Percentiles rank a stretch among this genome's conserved stretches.
These are phyloP conservation scores for Inonotus hispidus DNA, from an alignment of 1,284 basidiomycete genomes.

Conservation along the genomic window DNA sequence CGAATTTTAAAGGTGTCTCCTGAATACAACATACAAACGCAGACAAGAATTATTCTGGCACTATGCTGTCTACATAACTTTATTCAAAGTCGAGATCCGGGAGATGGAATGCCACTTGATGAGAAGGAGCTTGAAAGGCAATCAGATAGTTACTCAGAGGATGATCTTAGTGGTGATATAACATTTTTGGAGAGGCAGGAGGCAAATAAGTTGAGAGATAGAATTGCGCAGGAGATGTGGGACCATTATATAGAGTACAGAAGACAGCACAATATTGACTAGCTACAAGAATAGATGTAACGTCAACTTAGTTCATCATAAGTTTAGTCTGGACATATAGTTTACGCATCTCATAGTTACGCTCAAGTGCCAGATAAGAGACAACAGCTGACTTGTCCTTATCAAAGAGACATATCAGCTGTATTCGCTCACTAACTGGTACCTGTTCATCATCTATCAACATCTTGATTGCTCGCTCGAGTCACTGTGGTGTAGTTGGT, in stretches of 20 bases:
- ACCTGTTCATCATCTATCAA: too few relatives aligned
- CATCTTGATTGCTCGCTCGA: too few relatives aligned
- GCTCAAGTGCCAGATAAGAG: too few relatives aligned
- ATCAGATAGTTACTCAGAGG: not conserved
- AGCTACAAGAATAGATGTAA: too few relatives aligned
- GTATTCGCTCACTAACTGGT: too few relatives aligned
- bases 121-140: not conserved
- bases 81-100: conserved; percentile 23
- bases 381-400: too few relatives aligned
- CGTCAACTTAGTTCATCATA: too few relatives aligned
- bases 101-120: conserved; percentile 1
- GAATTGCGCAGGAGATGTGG: conserved; percentile 31
- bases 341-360: too few relatives aligned
- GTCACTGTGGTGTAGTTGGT: too few relatives aligned
- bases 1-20: conserved; percentile 17
- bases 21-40: conserved; percentile 21
- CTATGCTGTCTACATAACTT: conserved; percentile 25
- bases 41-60: conserved; percentile 23
- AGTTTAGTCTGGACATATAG: too few relatives aligned
- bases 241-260: not conserved
- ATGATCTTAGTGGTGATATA: not conserved
- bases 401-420: too few relatives aligned
- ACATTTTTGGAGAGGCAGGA: conserved; percentile 16
- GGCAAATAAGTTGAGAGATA: conserved; percentile 24
- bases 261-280: too few relatives aligned